Percentiles rank a stretch among this genome's conserved stretches.
phyloP scores from a whole-genome alignment of 2,329 filamentous ascomycete species.

The Xylariaceae sp. region DNA sequence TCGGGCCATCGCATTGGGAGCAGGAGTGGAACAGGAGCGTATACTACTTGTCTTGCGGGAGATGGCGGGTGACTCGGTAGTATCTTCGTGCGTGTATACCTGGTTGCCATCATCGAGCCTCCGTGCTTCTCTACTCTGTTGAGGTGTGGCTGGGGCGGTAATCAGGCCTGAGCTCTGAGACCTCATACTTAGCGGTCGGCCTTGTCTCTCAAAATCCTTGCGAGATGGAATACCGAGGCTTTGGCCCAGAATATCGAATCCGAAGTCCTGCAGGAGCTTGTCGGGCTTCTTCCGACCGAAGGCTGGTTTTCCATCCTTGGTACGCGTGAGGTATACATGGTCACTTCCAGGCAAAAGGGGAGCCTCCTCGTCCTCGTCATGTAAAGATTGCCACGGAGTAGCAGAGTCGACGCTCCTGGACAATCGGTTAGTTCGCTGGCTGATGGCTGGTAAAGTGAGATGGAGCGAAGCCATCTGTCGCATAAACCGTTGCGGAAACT shows the following conservation, averaged over 20 bases:
- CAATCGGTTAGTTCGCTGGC: slow-evolving; percentile 12
- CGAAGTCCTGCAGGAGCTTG: slow-evolving; percentile 32
- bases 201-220: slow-evolving; percentile 29
- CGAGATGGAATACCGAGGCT: slow-evolving; percentile 37
- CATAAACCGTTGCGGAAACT: not conserved
- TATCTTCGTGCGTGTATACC: slow-evolving; percentile 1
- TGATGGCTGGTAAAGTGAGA: not conserved
- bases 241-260: slow-evolving; percentile 38
- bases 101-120: not conserved
- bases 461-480: not conserved
- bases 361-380: slow-evolving; percentile 16
- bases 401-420: slow-evolving; percentile 28
- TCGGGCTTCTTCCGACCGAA: slow-evolving; percentile 37
- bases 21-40: slow-evolving; percentile 18
- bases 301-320: slow-evolving; percentile 36
- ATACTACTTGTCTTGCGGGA: slow-evolving; percentile 6
- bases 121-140: not conserved
- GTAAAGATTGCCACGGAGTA: not conserved
- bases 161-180: slow-evolving; percentile 31
- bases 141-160: slow-evolving; percentile 14
- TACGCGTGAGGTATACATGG: slow-evolving; percentile 36
- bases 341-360: slow-evolving; percentile 28
- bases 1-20: slow-evolving; percentile 7
- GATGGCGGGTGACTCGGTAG: not conserved
- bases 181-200: slow-evolving; percentile 21